These are phyloP conservation scores for Rhododendron molle DNA, from an alignment of 148 eudicot species.

Conservation along the genomic window DNA sequence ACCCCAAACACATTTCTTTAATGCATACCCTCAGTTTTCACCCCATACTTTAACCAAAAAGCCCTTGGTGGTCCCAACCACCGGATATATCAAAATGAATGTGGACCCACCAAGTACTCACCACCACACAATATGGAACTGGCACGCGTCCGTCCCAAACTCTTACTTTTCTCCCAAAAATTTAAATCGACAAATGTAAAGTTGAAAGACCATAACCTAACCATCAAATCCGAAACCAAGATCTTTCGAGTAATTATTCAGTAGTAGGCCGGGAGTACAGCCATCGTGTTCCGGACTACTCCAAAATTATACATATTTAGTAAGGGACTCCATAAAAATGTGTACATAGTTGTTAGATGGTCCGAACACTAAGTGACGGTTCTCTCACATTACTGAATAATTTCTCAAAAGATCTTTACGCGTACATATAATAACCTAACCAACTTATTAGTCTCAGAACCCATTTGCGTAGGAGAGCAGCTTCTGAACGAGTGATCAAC, in stretches of 20 bases:
- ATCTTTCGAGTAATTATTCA: not conserved
- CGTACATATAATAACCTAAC: not conserved
- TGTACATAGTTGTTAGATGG: no score
- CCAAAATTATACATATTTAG: no score
- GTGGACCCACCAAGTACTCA: conserved; percentile 11
- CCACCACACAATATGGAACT: conserved; percentile 8
- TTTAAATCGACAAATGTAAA: not conserved
- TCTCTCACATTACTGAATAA: not conserved
- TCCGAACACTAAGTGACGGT: no score
- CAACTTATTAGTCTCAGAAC: not conserved
- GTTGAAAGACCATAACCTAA: not conserved
- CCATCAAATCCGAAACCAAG: not conserved
- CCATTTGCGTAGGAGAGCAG: not conserved
- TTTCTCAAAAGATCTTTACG: not conserved
- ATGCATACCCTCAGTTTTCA: conserved; percentile 12
- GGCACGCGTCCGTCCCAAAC: not conserved
- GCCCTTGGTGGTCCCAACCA: conserved; percentile 18
- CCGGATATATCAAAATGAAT: conserved; percentile 9
- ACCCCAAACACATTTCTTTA: not conserved
- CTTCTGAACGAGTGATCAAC: not conserved
- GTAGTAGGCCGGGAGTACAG: not conserved
- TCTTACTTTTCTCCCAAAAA: not conserved
- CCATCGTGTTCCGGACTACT: not conserved
- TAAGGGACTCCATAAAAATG: no score
- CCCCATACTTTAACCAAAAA: conserved; percentile 7